Evolutionary conservation across 2,329 filamentous ascomycete species (phyloP).

Genomic region (Penicillium sp.): DNA sequence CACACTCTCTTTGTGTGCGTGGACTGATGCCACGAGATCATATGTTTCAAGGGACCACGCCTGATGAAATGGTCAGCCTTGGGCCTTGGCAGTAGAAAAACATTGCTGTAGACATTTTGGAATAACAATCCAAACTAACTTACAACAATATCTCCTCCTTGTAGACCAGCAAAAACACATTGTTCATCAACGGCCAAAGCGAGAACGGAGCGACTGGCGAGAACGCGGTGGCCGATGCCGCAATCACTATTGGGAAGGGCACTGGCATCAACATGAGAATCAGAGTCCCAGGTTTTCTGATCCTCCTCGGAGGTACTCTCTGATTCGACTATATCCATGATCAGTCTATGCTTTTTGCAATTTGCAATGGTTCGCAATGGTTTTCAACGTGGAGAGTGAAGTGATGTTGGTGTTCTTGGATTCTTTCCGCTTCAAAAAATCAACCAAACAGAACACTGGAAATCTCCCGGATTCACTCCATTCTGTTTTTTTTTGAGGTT

Average conservation of each 20-base stretch:
- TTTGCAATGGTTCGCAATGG: neutral
- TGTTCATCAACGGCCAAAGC: slow-evolving; percentile 77
- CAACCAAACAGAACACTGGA: slow-evolving; percentile 6
- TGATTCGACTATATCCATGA: slow-evolving; percentile 40
- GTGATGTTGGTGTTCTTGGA: slow-evolving; percentile 11
- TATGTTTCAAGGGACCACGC: slow-evolving; percentile 89
- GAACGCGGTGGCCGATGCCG: slow-evolving; percentile 45
- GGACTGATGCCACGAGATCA: slow-evolving; percentile 72
- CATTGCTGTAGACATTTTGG: neutral
- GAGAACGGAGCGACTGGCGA: slow-evolving; percentile 54
- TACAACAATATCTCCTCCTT: slow-evolving; percentile 86
- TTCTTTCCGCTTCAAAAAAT: slow-evolving; percentile 5
- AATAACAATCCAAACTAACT: slow-evolving; percentile 18
- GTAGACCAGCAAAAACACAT: slow-evolving; percentile 86
- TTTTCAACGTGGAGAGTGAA: slow-evolving; percentile 21
- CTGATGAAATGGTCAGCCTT: slow-evolving; percentile 34
- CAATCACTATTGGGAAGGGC: slow-evolving; percentile 32
- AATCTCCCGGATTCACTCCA: slow-evolving; percentile 1
- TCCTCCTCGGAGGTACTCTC: slow-evolving; percentile 40
- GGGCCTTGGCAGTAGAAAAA: neutral
- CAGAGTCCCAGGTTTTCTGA: slow-evolving; percentile 36
- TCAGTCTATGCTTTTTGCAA: neutral
- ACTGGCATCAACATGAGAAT: slow-evolving; percentile 26
- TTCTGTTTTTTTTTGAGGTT: slow-evolving; percentile 1
- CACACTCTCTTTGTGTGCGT: slow-evolving; percentile 89